phyloP scores from a whole-genome alignment of 495 filamentous ascomycete species.

The Aspergillus bertholletiae region DNA sequence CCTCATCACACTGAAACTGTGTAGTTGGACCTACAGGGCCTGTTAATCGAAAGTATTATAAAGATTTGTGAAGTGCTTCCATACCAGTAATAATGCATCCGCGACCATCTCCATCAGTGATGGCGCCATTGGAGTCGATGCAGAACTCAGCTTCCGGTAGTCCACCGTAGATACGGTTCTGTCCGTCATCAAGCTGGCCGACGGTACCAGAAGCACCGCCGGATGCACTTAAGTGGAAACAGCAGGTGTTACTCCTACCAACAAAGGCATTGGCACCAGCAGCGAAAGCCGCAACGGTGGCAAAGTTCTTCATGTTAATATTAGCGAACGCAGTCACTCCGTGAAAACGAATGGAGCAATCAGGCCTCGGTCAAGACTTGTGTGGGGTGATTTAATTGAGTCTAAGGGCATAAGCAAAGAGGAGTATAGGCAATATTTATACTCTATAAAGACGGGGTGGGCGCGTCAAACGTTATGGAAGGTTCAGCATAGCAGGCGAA shows the following conservation, averaged over 20 bases:
- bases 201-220: constrained; percentile 45
- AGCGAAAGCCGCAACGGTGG: constrained; percentile 35
- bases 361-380: constrained; percentile 5
- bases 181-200: constrained; percentile 53
- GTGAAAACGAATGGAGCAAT: constrained; percentile 9
- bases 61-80: constrained; percentile 12
- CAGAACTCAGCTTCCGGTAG: constrained; percentile 39
- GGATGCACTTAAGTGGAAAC: constrained; percentile 48
- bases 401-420: constrained; percentile 66
- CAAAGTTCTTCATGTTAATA: constrained; percentile 31
- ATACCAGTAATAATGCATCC: constrained; percentile 57
- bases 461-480: constrained; percentile 10
- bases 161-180: constrained; percentile 48
- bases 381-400: constrained; percentile 44
- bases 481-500: constrained; percentile 1
- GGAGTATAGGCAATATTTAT: constrained; percentile 46
- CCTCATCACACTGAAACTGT: constrained; percentile 64
- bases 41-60: constrained; percentile 5
- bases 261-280: constrained; percentile 39
- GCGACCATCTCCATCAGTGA: constrained; percentile 50
- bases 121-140: constrained; percentile 42
- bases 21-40: constrained; percentile 45
- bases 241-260: constrained; percentile 38
- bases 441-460: constrained; percentile 17
- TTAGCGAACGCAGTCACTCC: constrained; percentile 12